These are phyloP conservation scores for Heliamphora pulchella DNA, from an alignment of 179 eudicot species.

Conservation along the genomic window DNA sequence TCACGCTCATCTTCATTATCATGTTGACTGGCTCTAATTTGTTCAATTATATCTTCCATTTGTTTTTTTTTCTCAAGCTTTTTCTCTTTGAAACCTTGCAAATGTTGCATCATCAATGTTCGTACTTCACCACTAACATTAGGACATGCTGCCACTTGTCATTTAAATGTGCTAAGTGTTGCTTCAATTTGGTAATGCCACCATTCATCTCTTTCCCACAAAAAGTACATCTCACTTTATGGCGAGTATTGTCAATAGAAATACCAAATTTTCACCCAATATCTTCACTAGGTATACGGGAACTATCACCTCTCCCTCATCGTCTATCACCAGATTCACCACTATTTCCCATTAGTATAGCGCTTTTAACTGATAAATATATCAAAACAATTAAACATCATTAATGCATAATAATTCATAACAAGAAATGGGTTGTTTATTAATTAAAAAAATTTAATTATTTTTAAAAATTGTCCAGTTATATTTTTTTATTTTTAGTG, in stretches of 20 bases:
- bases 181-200: neutral
- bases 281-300: neutral
- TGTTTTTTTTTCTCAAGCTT: neutral
- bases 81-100: neutral
- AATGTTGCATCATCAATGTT: neutral
- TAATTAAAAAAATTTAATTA: no score
- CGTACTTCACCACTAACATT: neutral
- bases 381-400: no score
- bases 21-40: neutral
- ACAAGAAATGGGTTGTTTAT: no score
- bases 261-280: neutral
- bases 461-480: no score
- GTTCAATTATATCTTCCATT: neutral
- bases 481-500: no score
- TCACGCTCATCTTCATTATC: neutral
- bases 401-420: no score
- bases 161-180: neutral
- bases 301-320: no score
- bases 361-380: no score
- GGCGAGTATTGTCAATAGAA: neutral
- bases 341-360: no score
- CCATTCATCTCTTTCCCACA: neutral
- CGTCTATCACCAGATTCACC: no score
- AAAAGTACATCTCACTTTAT: neutral
- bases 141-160: neutral